Base-by-base conservation (phyloP, 2,329 filamentous ascomycete genomes). In the Clathrospora elynae region DNA sequence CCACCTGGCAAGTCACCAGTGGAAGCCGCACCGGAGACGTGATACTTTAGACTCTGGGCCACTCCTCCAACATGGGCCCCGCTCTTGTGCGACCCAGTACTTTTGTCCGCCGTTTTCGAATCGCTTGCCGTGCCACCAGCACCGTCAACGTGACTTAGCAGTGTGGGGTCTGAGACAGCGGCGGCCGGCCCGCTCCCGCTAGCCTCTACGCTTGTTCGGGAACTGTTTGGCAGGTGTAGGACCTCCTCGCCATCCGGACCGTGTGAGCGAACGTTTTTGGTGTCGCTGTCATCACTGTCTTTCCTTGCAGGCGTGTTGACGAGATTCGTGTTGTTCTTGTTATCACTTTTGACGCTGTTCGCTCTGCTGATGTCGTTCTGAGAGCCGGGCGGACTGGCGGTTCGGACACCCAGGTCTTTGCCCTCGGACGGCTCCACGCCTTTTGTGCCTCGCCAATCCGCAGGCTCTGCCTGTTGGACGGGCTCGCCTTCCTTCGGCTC, bases 401-500 rank as follows among this genome's bases (percentile, higher is more conserved):
- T 79, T 18, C 87, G 74, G 35, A 93, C 62, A 0, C 90, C 90
- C 1, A 95, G 72, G 33, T 83, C 80, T 61, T 84, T 88, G 47
- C 80, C 76, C 9, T 76, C 71, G 5, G 71, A 72, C 1, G 78
- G 75, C 28, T 59, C 63, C 13, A 65, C 59, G 12, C 58, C 51
- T 13, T 57, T 53, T n/a, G 54, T 47, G 18, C 86, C 86, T 46
- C 84, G 83, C 90, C 90, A 95, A 62, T 95, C 83, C 1, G 89
- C 83, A 1, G 88, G 73, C 33, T 74, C 70, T 55, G 81, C 81
- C 71, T 96, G 86, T 1, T 81, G 81, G 4, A 95, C 84, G 0
- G 83, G 80, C 36, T 87, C 83, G 3, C 84, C 83, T 23, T 81
- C 75, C 11, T 75, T 76, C 0, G 89, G 88, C 66, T 90, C 83